These are phyloP conservation scores for Aspergillus fumigatus DNA, from an alignment of 2,329 filamentous ascomycete genomes.

Conservation along the genomic window DNA sequence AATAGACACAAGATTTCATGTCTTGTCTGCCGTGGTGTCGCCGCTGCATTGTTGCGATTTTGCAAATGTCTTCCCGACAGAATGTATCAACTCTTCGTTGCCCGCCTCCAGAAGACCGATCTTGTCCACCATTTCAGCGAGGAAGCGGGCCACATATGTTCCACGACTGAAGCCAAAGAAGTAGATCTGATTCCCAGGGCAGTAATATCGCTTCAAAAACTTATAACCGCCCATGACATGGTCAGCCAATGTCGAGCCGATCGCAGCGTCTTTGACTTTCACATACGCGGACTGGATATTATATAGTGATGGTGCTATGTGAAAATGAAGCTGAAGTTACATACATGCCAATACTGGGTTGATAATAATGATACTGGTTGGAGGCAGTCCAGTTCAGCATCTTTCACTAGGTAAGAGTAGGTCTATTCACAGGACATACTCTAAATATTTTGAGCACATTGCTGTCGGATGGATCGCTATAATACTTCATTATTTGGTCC, in stretches of 20 bases:
- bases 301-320: conserved; percentile 26
- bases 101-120: conserved; percentile 74
- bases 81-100: conserved; percentile 79
- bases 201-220: conserved; percentile 71
- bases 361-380: conserved; percentile 41
- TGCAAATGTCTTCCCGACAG: conserved; percentile 63
- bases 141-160: conserved; percentile 67
- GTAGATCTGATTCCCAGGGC: conserved; percentile 56
- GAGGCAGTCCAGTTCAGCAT: conserved; percentile 39
- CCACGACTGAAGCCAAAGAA: conserved; percentile 72
- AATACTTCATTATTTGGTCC: no score
- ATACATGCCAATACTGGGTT: conserved; percentile 44
- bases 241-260: conserved; percentile 75
- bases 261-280: conserved; percentile 59
- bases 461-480: conserved; percentile 42
- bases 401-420: conserved; percentile 11
- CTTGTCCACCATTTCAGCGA: conserved; percentile 80
- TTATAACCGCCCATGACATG: conserved; percentile 81
- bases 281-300: conserved; percentile 51
- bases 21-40: no score
- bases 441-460: conserved; percentile 46
- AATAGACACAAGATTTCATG: no score
- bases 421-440: conserved; percentile 4
- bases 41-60: no score
- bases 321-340: conserved; percentile 33